Base-by-base conservation (phyloP, 176 grass and related monocot species). In the Canna indica region DNA sequence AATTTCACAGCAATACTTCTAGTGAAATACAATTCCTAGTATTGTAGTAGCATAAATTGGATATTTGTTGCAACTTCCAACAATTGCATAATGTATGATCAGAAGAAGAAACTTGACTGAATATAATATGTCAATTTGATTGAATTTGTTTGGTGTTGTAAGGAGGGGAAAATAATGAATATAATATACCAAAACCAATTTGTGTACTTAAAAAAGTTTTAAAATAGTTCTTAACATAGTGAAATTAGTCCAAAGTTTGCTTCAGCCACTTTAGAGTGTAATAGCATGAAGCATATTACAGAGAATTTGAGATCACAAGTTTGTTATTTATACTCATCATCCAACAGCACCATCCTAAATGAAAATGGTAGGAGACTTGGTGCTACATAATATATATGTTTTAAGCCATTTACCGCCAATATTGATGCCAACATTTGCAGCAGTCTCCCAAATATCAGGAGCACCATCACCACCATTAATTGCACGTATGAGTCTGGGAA, bases 401-500 rank as follows among this genome's bases (percentile, higher is more conserved):
- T 66, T n/a, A 24, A 9, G 14, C 47, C 73, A 81, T 87, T 90
- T 92, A 97, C 94, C 94, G 87, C 82, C 94, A 83, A 90, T 85
- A 75, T 88, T 97, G 70, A 97, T 90, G 71, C 82, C 80, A 59
- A 84, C 86, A 83, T 97, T 97, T 13, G 81, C 81, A 77, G 72
- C 67, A 83, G 89, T 97, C 81, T 93, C 84, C 69, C 85, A 54
- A 11, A 97, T 64, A 87, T 90, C 84, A 75, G 94, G 94, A 76
- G 89, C 82, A 85, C 82, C 86, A 73, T 93, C 82, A 54, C 86
- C 94, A 69, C 94, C 86, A 85, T 83, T 76, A 75, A 97, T 64
- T 73, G 94, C 86, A 65, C 59, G n/a, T 81, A 97, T 72, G 68
- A 97, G 86, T 83, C 82, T 84, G 36, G 94, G 94, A 87, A 97